Evolutionary conservation across 371 early-diverging fungal species (phyloP).

Genomic region (Coemansia sp.): DNA sequence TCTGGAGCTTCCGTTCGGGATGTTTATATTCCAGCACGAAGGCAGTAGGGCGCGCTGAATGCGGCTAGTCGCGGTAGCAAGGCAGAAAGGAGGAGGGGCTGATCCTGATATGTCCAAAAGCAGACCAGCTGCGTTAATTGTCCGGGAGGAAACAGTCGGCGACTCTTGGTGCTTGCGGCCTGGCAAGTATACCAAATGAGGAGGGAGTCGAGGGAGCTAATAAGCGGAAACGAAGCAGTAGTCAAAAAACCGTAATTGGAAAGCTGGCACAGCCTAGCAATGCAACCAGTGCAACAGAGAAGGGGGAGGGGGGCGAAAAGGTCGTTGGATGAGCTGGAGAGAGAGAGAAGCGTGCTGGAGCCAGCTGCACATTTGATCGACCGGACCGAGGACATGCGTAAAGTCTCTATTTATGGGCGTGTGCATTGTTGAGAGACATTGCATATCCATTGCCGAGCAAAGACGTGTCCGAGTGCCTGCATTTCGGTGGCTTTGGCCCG

Average conservation of each 20-base stretch:
- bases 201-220: conserved; percentile 1
- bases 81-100: not conserved
- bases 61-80: not conserved
- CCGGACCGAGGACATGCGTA: no score
- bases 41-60: not conserved
- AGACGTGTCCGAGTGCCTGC: no score
- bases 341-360: no score
- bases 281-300: no score
- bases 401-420: no score
- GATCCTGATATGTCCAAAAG: conserved; percentile 6
- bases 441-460: no score
- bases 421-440: no score
- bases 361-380: no score
- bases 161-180: not conserved
- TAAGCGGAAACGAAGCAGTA: not conserved
- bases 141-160: not conserved
- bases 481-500: no score
- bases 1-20: not conserved
- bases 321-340: no score
- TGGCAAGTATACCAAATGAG: not conserved
- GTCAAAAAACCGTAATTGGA: not conserved
- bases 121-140: not conserved
- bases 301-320: no score
- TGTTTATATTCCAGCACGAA: conserved; percentile 3
- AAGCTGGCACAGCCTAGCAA: not conserved